Evolutionary conservation across 2,329 filamentous ascomycete species (phyloP), one percentile per base, ranked within the genome.

Genomic region (Microsporum ferrugineum): DNA sequence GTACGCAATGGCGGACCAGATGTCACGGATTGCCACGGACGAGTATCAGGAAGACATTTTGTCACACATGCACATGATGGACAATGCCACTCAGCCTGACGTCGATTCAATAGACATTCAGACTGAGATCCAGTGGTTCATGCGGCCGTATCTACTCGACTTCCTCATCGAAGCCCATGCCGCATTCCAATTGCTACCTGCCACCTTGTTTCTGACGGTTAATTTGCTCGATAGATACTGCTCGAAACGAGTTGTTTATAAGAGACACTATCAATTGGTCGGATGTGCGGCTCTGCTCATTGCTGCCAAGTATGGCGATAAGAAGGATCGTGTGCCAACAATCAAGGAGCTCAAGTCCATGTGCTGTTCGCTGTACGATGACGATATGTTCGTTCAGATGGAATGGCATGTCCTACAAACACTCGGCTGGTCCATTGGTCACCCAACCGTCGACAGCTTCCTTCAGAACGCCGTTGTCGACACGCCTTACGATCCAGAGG

Each of bases 311-410:
- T 99, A 97, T 72, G 92, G 92, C 62, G 94, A 99, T 78, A 92
- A 94, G 80, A 99, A 99, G 80, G 94, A 99, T 72, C 86, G 91
- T 58, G 94, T 99, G n/a, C 94, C 94, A 3, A 94, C 95, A 66
- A 95, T 99, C 72, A 86, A 90, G 72, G 94, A 99, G 74, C 81
- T 99, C 66, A 96, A 96, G 82, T 95, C 92, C 67, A 97, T 99
- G 94, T 99, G 94, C 82, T 97, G 94, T 77, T 91, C 89, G 41
- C 83, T 97, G 43, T 99, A 99, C 77, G 94, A 99, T 70, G 91
- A 96, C 57, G 92, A 96, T 78, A 99, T 99, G 94, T 99, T 99
- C 78, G 92, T 91, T 8, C 94, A 99, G 76, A 99, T 99, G 94
- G 94, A 99, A 79, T 97, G 95, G 91, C 94, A 99, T 75, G 92